Conservation (phyloP, 169 alveolate species). For the Plasmodium reichenowi region DNA sequence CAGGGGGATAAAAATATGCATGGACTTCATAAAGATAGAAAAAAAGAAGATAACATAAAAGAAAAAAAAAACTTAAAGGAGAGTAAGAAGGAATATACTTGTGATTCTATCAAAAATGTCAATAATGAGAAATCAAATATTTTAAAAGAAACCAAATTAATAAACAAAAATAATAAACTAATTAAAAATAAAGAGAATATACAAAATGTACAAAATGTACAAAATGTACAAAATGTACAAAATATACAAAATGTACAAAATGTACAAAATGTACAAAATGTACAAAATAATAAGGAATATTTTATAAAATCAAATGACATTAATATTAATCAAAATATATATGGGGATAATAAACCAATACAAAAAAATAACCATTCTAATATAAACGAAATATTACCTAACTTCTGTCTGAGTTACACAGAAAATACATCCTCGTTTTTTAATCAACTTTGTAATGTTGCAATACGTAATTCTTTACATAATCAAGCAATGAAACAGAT, state of each 20-base stretch:
- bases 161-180: constrained; percentile 3
- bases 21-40: neutral
- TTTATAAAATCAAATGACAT: neutral
- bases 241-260: constrained; percentile 3
- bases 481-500: neutral
- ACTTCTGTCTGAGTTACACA: neutral
- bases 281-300: neutral
- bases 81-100: neutral
- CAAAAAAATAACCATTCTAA: neutral
- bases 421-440: too few relatives aligned
- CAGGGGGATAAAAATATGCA: neutral
- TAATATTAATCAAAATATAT: neutral
- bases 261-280: neutral
- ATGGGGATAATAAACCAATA: constrained; percentile 7
- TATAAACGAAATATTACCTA: constrained; percentile 1
- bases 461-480: neutral
- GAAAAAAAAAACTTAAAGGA: constrained; percentile 2
- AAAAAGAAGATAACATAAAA: neutral
- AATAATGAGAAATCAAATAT: neutral
- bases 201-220: neutral
- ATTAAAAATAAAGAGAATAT: constrained; percentile 1
- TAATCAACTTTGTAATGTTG: neutral
- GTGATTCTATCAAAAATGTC: neutral
- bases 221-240: constrained; percentile 10
- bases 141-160: constrained; percentile 38